Evolutionary conservation across 2,329 filamentous ascomycete genomes (phyloP).

Genomic region (Pyricularia pennisetigena): DNA sequence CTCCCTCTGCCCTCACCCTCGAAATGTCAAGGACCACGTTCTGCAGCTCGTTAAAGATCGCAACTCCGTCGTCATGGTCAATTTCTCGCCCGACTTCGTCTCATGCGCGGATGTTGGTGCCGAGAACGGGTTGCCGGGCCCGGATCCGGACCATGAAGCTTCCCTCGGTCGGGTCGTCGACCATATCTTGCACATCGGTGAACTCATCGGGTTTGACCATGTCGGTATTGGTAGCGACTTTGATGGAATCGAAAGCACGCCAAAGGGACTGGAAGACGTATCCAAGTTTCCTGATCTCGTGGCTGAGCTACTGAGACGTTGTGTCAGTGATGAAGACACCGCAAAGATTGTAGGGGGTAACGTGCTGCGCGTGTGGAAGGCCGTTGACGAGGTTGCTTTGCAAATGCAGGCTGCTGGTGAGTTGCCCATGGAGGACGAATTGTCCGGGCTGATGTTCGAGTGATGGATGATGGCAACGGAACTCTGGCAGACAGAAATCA

Average conservation of each 20-base stretch:
- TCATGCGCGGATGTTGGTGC: constrained; percentile 52
- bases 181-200: constrained; percentile 74
- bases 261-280: constrained; percentile 72
- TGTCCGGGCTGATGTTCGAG: constrained; percentile 15
- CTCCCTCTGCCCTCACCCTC: constrained; percentile 73
- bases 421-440: constrained; percentile 43
- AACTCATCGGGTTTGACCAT: constrained; percentile 74
- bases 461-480: background rate
- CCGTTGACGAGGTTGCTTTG: constrained; percentile 62
- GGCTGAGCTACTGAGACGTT: constrained; percentile 61
- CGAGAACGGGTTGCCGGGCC: constrained; percentile 56
- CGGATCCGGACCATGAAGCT: constrained; percentile 50
- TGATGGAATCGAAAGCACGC: constrained; percentile 61
- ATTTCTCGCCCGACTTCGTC: constrained; percentile 76
- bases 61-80: constrained; percentile 80
- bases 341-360: constrained; percentile 72
- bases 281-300: constrained; percentile 60
- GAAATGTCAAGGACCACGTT: constrained; percentile 83
- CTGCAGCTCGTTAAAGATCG: constrained; percentile 64
- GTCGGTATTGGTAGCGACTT: constrained; percentile 86
- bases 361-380: constrained; percentile 72
- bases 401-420: constrained; percentile 51
- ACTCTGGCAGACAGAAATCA: background rate
- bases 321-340: constrained; percentile 64
- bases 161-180: constrained; percentile 69